phyloP scores from a whole-genome alignment of 2,329 filamentous ascomycete species.

The Myriosclerotinia scirpicola region DNA sequence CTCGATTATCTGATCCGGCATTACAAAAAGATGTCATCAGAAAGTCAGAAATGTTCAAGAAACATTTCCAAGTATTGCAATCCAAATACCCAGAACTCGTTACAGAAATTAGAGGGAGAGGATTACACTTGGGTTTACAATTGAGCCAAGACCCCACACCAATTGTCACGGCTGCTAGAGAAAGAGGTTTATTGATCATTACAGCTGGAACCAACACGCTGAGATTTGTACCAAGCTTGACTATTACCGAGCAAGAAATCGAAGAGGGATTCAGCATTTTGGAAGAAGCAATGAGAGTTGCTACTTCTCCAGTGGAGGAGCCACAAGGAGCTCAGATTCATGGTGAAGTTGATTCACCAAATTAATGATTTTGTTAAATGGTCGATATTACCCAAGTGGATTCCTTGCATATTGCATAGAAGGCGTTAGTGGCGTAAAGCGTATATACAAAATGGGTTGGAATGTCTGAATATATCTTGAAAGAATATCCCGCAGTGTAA shows the following conservation, averaged over 20 bases:
- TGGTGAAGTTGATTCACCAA: conserved; percentile 37
- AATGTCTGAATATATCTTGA: neutral
- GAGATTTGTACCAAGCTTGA: conserved; percentile 85
- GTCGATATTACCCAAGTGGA: neutral
- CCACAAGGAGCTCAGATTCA: conserved; percentile 30
- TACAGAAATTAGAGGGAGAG: conserved; percentile 76
- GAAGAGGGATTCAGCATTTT: conserved; percentile 73
- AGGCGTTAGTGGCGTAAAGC: conserved; percentile 8
- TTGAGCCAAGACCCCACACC: conserved; percentile 68
- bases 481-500: neutral
- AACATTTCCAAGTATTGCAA: conserved; percentile 57
- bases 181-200: conserved; percentile 85
- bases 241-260: conserved; percentile 79
- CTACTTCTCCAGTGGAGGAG: conserved; percentile 25
- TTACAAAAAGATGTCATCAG: conserved; percentile 68
- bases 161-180: conserved; percentile 81
- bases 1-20: conserved; percentile 67
- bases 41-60: conserved; percentile 63
- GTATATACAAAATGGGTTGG: conserved; percentile 6
- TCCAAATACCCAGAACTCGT: conserved; percentile 69
- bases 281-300: conserved; percentile 57
- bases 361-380: conserved; percentile 25
- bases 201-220: conserved; percentile 91
- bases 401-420: neutral
- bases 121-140: conserved; percentile 85